These are phyloP conservation scores for Fagus crenata DNA, from an alignment of 306 rosid species.

Conservation along the genomic window DNA sequence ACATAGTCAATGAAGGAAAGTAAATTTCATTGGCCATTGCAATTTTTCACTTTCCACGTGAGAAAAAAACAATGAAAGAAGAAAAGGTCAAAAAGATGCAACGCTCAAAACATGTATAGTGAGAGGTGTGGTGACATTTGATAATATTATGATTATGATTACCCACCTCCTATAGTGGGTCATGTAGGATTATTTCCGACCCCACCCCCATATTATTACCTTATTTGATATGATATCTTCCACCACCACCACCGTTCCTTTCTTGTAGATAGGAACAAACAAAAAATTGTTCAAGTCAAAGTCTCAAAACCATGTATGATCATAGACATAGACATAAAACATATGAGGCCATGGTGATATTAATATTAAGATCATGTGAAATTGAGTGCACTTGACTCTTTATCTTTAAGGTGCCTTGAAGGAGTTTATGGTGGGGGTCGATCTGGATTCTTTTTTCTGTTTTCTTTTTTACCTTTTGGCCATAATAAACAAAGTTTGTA, in stretches of 20 bases:
- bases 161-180: conserved; percentile 52
- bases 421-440: no score
- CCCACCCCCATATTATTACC: conserved; percentile 44
- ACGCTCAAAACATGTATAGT: conserved; percentile 31
- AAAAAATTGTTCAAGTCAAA: conserved; percentile 41
- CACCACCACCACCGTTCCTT: conserved; percentile 39
- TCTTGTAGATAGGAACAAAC: conserved; percentile 42
- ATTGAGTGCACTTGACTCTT: no score
- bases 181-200: conserved; percentile 33
- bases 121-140: conserved; percentile 39
- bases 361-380: no score
- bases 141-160: conserved; percentile 41
- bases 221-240: conserved; percentile 51
- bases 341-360: no score
- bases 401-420: no score
- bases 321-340: conserved; percentile 15
- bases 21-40: conserved; percentile 18
- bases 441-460: no score
- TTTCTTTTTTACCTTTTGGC: no score
- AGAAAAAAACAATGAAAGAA: conserved; percentile 26
- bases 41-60: conserved; percentile 45
- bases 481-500: no score
- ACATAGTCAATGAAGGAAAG: neutral
- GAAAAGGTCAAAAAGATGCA: conserved; percentile 42
- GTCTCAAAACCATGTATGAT: conserved; percentile 21